These are phyloP conservation scores for Bisporella sp. DNA, from an alignment of 2,329 filamentous ascomycete genomes.

Conservation along the genomic window DNA sequence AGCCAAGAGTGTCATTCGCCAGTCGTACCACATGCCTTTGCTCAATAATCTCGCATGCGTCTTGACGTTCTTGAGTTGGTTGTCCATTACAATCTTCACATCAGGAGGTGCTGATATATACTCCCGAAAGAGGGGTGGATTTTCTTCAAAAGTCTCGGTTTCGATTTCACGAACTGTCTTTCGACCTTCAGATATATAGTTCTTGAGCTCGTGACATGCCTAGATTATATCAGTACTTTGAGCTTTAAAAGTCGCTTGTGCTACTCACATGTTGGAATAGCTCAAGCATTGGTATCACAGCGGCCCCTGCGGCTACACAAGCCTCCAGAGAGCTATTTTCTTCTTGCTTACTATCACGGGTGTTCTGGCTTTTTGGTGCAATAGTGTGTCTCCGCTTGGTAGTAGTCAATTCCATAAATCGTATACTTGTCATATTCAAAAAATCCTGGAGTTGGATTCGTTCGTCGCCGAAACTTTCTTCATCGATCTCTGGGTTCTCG, in stretches of 20 bases:
- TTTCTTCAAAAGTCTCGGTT: slow-evolving; percentile 79
- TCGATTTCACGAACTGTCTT: slow-evolving; percentile 89
- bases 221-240: slow-evolving; percentile 28
- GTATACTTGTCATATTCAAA: slow-evolving; percentile 88
- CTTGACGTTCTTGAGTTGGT: slow-evolving; percentile 96
- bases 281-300: slow-evolving; percentile 87
- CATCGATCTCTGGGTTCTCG: slow-evolving; percentile 39
- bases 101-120: slow-evolving; percentile 82
- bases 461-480: slow-evolving; percentile 36
- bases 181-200: slow-evolving; percentile 90
- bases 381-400: slow-evolving; percentile 87
- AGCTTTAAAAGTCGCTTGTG: slow-evolving; percentile 3
- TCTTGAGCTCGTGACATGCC: slow-evolving; percentile 91
- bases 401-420: slow-evolving; percentile 97
- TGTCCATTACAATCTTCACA: slow-evolving; percentile 83
- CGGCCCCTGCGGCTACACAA: slow-evolving; percentile 81
- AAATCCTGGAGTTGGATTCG: slow-evolving; percentile 85
- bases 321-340: slow-evolving; percentile 57
- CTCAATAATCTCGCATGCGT: slow-evolving; percentile 83
- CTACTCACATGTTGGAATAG: slow-evolving; percentile 77
- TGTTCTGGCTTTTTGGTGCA: slow-evolving; percentile 41
- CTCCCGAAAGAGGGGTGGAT: slow-evolving; percentile 84
- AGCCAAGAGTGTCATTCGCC: slow-evolving; percentile 84
- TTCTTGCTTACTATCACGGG: slow-evolving; percentile 26
- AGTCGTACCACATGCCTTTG: slow-evolving; percentile 97